These are phyloP conservation scores for Starmerella vaccinii DNA, from an alignment of 805 yeast species.

Conservation along the genomic window DNA sequence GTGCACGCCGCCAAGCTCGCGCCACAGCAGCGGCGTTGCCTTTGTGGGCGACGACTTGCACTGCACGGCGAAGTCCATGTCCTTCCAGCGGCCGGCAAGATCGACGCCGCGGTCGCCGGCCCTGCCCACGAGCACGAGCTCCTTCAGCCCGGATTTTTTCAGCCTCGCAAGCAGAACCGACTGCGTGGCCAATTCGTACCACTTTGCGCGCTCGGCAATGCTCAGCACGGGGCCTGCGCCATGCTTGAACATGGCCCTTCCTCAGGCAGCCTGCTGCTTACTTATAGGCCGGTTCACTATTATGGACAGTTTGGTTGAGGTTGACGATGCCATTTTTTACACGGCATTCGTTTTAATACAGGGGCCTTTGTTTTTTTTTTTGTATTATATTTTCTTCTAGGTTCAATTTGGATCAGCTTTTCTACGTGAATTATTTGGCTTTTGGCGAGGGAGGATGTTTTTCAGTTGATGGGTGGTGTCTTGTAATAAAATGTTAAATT, in stretches of 20 bases:
- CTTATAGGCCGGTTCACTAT: too few species aligned
- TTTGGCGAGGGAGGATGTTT: too few species aligned
- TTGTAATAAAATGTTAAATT: too few species aligned
- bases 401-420: too few species aligned
- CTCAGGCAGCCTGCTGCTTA: not conserved
- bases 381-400: too few species aligned
- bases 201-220: conserved; percentile 6
- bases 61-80: conserved; percentile 13
- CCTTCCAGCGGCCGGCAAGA: conserved; percentile 9
- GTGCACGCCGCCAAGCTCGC: conserved; percentile 15
- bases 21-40: conserved; percentile 13
- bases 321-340: too few species aligned
- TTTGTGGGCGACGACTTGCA: conserved; percentile 11
- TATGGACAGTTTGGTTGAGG: too few species aligned
- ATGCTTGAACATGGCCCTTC: not conserved
- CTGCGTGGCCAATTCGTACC: conserved; percentile 9
- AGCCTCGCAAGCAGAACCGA: conserved; percentile 2
- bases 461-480: too few species aligned
- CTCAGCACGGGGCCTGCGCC: not conserved
- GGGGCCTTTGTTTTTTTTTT: too few species aligned
- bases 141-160: conserved; percentile 2
- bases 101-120: conserved; percentile 20
- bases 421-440: too few species aligned
- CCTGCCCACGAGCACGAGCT: conserved; percentile 10
- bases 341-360: too few species aligned